Percentiles rank a stretch among this genome's conserved stretches.
Conservation (phyloP, 2,329 filamentous ascomycete species). For the Ceratocystis colombiana region DNA sequence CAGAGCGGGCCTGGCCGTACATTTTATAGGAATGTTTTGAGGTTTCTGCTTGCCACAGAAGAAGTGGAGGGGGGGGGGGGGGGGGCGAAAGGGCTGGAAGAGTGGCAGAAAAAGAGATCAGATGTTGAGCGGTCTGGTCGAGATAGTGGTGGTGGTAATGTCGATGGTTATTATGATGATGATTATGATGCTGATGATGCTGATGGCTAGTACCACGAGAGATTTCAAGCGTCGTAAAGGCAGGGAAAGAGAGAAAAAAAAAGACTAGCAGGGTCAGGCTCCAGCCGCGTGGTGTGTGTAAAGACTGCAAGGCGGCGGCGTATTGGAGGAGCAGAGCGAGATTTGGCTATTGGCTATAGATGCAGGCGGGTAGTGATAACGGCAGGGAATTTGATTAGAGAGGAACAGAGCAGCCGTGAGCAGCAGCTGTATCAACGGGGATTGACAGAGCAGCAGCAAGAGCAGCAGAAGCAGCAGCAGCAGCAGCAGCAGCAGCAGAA, state of each 20-base stretch:
- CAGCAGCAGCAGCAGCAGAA: too few relatives aligned
- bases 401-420: too few relatives aligned
- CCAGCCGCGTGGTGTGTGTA: conserved; percentile 1
- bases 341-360: conserved; percentile 2
- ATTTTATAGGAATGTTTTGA: not conserved
- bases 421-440: not conserved
- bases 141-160: not conserved
- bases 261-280: not conserved
- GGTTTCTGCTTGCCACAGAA: not conserved
- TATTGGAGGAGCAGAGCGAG: conserved; percentile 1
- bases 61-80: not conserved
- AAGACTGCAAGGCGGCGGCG: conserved; percentile 2
- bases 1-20: conserved; percentile 18
- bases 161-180: not conserved
- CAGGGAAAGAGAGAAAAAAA: not conserved
- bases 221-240: not conserved
- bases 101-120: not conserved
- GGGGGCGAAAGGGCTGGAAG: not conserved
- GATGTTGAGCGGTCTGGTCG: not conserved
- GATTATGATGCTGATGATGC: not conserved
- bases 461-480: too few relatives aligned
- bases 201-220: too few relatives aligned
- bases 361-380: conserved; percentile 5
- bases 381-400: not conserved
- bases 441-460: not conserved